phyloP scores from a whole-genome alignment of 2,329 filamentous ascomycete genomes.

The Emericellopsis cladophorae region DNA sequence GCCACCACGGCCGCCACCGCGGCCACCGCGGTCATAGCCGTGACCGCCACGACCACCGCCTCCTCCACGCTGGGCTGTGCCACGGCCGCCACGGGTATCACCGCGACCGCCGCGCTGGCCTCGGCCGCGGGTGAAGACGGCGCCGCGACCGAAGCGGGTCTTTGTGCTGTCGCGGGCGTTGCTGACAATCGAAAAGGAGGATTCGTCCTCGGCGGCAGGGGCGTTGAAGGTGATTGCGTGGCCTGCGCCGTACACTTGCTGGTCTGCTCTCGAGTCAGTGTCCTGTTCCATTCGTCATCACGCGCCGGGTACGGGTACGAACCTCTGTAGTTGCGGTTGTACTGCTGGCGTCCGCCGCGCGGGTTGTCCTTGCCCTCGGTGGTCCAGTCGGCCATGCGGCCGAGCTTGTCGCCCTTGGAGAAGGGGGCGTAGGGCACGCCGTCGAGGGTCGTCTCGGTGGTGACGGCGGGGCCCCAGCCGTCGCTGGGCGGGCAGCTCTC shows the following conservation, averaged over 20 bases:
- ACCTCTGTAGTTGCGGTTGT: conserved; percentile 92
- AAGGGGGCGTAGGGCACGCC: conserved; percentile 96
- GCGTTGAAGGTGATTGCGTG: conserved; percentile 80
- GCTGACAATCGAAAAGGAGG: conserved; percentile 94
- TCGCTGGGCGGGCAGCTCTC: conserved; percentile 61
- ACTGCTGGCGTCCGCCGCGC: conserved; percentile 70
- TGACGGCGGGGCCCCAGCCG: conserved; percentile 77
- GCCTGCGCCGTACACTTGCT: conserved; percentile 92
- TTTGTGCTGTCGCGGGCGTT: conserved; percentile 81
- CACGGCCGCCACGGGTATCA: conserved; percentile 37
- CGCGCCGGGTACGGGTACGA: conserved; percentile 10
- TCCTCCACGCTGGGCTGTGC: conserved; percentile 58
- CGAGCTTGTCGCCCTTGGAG: conserved; percentile 96
- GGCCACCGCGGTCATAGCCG: conserved; percentile 60
- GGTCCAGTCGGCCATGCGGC: conserved; percentile 99
- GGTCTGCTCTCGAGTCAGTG: conserved; percentile 42
- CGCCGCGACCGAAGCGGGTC: conserved; percentile 78
- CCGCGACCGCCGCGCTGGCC: conserved; percentile 63
- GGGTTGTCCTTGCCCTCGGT: conserved; percentile 77
- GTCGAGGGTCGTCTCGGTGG: conserved; percentile 77
- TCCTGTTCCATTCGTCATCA: not conserved
- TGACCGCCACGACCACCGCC: conserved; percentile 50
- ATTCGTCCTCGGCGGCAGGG: conserved; percentile 88
- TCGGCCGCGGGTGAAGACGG: conserved; percentile 78
- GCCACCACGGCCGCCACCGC: conserved; percentile 52